A percentile compares a stretch with the other conserved stretches of the same genome.
Conservation (phyloP, 2,329 filamentous ascomycete genomes). For the Pseudopyrenochaeta lycopersici region DNA sequence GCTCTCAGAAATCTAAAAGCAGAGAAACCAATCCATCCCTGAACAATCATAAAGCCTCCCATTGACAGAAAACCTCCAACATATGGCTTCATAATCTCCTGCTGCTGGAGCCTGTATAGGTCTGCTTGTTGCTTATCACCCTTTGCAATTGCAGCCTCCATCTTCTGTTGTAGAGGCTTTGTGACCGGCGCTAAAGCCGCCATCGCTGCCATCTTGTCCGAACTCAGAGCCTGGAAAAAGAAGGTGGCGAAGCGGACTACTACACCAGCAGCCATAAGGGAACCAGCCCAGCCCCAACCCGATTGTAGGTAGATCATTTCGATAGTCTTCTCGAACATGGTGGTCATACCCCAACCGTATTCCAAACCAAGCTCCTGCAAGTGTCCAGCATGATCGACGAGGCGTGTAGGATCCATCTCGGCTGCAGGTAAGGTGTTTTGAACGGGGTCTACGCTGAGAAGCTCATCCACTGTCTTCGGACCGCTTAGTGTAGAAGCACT, state of each 20-base stretch:
- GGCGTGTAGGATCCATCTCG: slow-evolving; percentile 57
- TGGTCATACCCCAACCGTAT: slow-evolving; percentile 83
- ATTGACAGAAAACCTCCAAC: slow-evolving; percentile 38
- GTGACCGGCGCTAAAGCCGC: slow-evolving; percentile 67
- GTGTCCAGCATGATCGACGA: slow-evolving; percentile 83
- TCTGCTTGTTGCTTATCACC: slow-evolving; percentile 55
- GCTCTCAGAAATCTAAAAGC: slow-evolving; percentile 79
- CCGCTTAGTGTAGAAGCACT: slow-evolving; percentile 11
- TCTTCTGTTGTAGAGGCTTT: slow-evolving; percentile 65
- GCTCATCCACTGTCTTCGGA: slow-evolving; percentile 28
- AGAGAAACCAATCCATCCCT: slow-evolving; percentile 79
- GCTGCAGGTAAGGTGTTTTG: slow-evolving; percentile 21
- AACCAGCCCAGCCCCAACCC: slow-evolving; percentile 83
- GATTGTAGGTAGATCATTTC: slow-evolving; percentile 83
- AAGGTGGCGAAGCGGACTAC: slow-evolving; percentile 71
- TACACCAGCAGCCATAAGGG: slow-evolving; percentile 73
- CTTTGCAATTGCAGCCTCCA: slow-evolving; percentile 55
- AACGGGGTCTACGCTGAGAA: slow-evolving; percentile 24
- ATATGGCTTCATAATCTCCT: slow-evolving; percentile 57
- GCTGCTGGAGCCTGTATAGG: slow-evolving; percentile 58
- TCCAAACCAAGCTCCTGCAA: slow-evolving; percentile 84
- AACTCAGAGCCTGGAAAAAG: slow-evolving; percentile 66
- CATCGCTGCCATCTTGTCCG: slow-evolving; percentile 70
- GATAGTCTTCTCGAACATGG: slow-evolving; percentile 75
- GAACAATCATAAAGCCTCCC: slow-evolving; percentile 65